Evolutionary conservation across 169 alveolate species (phyloP).

Genomic region (Cryptosporidium andersoni): DNA sequence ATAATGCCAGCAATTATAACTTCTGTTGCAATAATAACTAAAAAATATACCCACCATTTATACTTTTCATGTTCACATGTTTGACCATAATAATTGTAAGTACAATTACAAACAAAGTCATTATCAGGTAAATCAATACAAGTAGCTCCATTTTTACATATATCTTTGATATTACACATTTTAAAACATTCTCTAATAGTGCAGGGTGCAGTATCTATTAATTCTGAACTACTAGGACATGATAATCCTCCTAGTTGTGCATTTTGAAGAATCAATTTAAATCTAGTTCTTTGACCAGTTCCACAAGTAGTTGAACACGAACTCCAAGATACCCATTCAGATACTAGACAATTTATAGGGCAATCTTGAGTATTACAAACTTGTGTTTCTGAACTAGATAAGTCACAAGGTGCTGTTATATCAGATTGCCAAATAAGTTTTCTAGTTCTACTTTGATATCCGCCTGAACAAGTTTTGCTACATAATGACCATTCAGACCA

Average conservation of each 20-base stretch:
- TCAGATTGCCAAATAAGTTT: constrained; percentile 65
- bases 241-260: constrained; percentile 59
- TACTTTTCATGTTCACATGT: constrained; percentile 38
- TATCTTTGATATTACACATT: constrained; percentile 5
- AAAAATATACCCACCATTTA: constrained; percentile 63
- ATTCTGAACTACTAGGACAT: constrained; percentile 42
- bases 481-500: constrained; percentile 40
- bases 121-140: constrained; percentile 51
- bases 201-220: constrained; percentile 44
- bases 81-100: constrained; percentile 43
- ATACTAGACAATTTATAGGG: constrained; percentile 39
- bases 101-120: constrained; percentile 48
- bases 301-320: constrained; percentile 63
- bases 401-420: constrained; percentile 29
- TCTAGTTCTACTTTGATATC: constrained; percentile 40
- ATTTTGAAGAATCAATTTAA: constrained; percentile 20
- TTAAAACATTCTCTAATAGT: constrained; percentile 29
- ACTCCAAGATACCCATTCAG: constrained; percentile 60
- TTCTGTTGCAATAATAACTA: constrained; percentile 21
- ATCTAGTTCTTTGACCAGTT: constrained; percentile 32
- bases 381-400: constrained; percentile 15
- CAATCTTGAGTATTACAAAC: constrained; percentile 57
- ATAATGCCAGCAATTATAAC: constrained; percentile 52
- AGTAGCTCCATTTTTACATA: constrained; percentile 58
- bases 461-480: constrained; percentile 56